A percentile compares a stretch with the other conserved stretches of the same genome.
phyloP scores from a whole-genome alignment of 2,329 filamentous ascomycete species.

The Cordyceps tenuipes region DNA sequence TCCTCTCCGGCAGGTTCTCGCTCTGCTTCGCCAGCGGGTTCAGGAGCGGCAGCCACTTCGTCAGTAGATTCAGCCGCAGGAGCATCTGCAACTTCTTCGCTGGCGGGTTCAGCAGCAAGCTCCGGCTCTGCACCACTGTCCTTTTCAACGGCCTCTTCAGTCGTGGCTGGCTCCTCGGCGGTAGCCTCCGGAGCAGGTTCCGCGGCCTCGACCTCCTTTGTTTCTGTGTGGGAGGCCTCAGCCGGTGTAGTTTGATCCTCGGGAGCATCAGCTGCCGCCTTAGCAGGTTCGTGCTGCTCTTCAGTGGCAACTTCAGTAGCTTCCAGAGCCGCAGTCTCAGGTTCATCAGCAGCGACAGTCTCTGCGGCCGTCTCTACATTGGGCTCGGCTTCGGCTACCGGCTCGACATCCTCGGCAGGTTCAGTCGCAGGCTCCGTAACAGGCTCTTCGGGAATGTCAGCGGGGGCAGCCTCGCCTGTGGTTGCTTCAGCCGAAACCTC shows the following conservation, averaged over 20 bases:
- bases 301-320: neutral
- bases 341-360: neutral
- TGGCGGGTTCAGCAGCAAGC: neutral
- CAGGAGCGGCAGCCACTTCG: neutral
- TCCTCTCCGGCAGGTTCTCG: conserved; percentile 4
- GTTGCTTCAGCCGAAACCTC: neutral
- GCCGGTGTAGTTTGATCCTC: neutral
- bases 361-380: conserved; percentile 12
- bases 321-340: neutral
- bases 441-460: neutral
- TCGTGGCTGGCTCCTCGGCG: neutral
- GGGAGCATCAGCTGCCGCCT: neutral
- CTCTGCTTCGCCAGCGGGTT: neutral
- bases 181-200: neutral
- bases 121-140: neutral
- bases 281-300: neutral
- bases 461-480: neutral
- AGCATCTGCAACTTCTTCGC: neutral
- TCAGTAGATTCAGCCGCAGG: neutral
- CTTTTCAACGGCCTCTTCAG: neutral
- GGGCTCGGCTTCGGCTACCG: neutral
- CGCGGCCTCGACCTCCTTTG: neutral
- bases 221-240: neutral
- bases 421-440: neutral
- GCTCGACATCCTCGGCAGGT: neutral